Base-by-base conservation (phyloP, 2,329 filamentous ascomycete genomes). In the Ceratocystis colombiana region DNA sequence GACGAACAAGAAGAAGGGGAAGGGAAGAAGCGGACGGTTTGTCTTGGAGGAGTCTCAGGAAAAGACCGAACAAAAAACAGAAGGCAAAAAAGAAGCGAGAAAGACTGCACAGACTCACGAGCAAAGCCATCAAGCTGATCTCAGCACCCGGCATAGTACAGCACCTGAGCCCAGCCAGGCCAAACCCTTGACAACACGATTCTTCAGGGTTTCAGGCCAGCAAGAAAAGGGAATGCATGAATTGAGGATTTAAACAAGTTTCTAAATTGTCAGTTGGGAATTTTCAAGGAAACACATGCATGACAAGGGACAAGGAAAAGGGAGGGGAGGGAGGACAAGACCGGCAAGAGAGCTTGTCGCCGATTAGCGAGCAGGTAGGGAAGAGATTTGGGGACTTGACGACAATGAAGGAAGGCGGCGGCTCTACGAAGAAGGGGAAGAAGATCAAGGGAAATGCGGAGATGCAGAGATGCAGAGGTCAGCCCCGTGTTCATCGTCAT, bases 171-270 rank as follows among this genome's bases (percentile, higher is more conserved):
- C n/a, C 37, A 41, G 37, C 37, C 37, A 12, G 5, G 46, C 5
- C 20, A n/a, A 22, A 53, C 20, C 20, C 48, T 53, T 25, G 48
- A 25, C 5, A 22, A 12, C 48, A 15, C 5, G 48, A 53, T 53
- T 53, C 22, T 53, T 53, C 22, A 53, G 22, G 20, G 20, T 53
- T 53, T 46, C 15, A 28, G 22, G 7, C 48, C 8, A 20, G 53
- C 53, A 30, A 57, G 22, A 30, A 33, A 41, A 41, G 37, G 12
- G 25, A 57, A 33, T 33, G 53, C 53, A 57, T 57, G 53, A 30
- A 57, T 57, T 57, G 53, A 57, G 53, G 53, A 57, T 57, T 57
- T 57, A 57, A 57, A 57, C 53, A 57, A 57, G 25, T 57, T 33
- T 57, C 53, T 57, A 57, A 57, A 57, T 57, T 57, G 7, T 22